Base-by-base conservation (phyloP, 164 flowering plant genomes). In the Vitis rupestris region DNA sequence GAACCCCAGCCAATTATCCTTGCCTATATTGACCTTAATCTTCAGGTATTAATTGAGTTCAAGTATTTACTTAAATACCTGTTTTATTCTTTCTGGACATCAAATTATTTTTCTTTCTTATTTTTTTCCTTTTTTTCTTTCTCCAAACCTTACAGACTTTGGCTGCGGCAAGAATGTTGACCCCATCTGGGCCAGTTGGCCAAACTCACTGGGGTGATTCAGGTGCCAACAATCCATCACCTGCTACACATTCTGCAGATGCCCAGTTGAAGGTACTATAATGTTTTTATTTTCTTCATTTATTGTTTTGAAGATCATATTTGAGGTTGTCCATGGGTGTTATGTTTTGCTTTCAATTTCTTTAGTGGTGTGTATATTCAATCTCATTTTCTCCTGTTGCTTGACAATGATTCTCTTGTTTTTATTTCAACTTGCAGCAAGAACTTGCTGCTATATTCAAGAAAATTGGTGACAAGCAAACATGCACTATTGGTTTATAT, bases 401-500 rank as follows among this genome's bases (percentile, higher is more conserved):
- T 68, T 27, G 5, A 65, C 12, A 31, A 19, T 31, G 48, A 27
- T 23, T 3, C 8, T 37, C 5, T 53, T 49, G 65, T 0, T 12
- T 27, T 63, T 60, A 13, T 63, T 15, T 58, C 19, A 23, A 57
- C 51, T 64, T 67, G 55, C 89, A 95, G 99, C 98, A 95, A 91
- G 99, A 96, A 72, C 90, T 96, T 73, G 99, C 94, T 72, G 98
- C 98, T 29, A 90, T 96, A 60, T 96, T 96, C 79, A 96, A 96
- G 86, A 96, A 96, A 82, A 96, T 96, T 75, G 99, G 98, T 56
- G 99, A 93, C 78, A 96, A 90, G 84, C 98, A 96, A 78, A 96
- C 99, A 4, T 96, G 97, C 77, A 82, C 93, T 1, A 92, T 89
- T 79, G 99, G 99, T 66, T 78, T 96, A 17, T 93, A 85, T 77